A percentile compares a stretch with the other conserved stretches of the same genome.
phyloP scores from a whole-genome alignment of 805 yeast genomes.

The Metschnikowia baotianmanensis region DNA sequence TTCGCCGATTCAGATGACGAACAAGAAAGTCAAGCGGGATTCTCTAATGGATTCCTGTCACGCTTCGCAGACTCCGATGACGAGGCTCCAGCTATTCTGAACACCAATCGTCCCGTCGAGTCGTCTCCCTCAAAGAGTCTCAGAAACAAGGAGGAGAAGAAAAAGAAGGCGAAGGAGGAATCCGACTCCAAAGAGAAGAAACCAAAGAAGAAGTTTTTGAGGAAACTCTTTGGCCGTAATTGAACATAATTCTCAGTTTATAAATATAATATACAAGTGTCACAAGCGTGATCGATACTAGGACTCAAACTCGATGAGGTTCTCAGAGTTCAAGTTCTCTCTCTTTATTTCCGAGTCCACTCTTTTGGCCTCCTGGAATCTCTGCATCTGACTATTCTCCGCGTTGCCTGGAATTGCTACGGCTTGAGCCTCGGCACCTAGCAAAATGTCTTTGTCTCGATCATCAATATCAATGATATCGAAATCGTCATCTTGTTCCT shows the following conservation, averaged over 20 bases:
- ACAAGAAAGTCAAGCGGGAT: conserved; percentile 7
- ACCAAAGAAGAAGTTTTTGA: conserved; percentile 33
- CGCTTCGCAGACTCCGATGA: conserved; percentile 33
- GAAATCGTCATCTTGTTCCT: conserved; percentile 49
- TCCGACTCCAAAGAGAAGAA: conserved; percentile 23
- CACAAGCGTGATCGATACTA: conserved; percentile 5
- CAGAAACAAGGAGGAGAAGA: conserved; percentile 13
- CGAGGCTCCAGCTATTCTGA: conserved; percentile 14
- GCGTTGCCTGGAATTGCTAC: conserved; percentile 26
- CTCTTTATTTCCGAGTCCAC: conserved; percentile 10
- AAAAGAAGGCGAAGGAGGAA: conserved; percentile 7
- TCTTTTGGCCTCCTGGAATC: conserved; percentile 26
- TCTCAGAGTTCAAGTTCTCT: conserved; percentile 16
- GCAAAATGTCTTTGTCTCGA: conserved; percentile 45
- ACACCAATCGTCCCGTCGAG: conserved; percentile 4
- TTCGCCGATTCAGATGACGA: conserved; percentile 67
- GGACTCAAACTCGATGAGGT: conserved; percentile 47
- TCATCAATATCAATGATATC: conserved; percentile 39
- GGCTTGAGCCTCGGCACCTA: conserved; percentile 50
- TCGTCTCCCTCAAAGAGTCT: conserved; percentile 13
- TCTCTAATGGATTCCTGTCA: conserved; percentile 21
- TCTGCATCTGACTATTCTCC: conserved; percentile 17
- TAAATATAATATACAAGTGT: too few species aligned
- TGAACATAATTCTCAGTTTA: too few species aligned
- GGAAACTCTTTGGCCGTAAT: conserved; percentile 39